Conservation (phyloP, 2,329 filamentous ascomycete genomes). For the Phialophora verrucosa region DNA sequence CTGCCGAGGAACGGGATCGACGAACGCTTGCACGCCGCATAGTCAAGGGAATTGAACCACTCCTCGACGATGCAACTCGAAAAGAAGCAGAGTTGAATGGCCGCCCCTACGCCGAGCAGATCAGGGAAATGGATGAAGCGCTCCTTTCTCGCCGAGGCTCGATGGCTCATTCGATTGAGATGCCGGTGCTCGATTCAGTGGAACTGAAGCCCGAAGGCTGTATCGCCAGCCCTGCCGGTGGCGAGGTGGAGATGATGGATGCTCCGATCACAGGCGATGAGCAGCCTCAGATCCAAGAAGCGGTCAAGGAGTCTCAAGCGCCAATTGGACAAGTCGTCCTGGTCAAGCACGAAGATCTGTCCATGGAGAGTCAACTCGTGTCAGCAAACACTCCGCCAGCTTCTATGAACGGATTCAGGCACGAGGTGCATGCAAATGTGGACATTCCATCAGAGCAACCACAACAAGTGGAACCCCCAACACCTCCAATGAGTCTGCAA, state of each 20-base stretch:
- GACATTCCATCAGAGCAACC: slow-evolving; percentile 55
- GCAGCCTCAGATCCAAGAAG: slow-evolving; percentile 17
- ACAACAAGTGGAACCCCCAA: slow-evolving; percentile 44
- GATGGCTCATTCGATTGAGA: slow-evolving; percentile 45
- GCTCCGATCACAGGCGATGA: slow-evolving; percentile 42
- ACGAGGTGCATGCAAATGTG: slow-evolving; percentile 40
- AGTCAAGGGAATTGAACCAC: slow-evolving; percentile 78
- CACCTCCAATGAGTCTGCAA: slow-evolving; percentile 49
- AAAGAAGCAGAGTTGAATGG: slow-evolving; percentile 82
- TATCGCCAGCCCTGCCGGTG: slow-evolving; percentile 31
- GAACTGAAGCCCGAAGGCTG: slow-evolving; percentile 41
- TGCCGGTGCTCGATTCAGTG: slow-evolving; percentile 40
- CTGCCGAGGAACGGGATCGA: slow-evolving; percentile 75
- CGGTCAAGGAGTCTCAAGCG: neutral
- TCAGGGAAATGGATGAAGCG: slow-evolving; percentile 75
- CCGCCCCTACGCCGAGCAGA: slow-evolving; percentile 70
- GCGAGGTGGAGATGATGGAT: slow-evolving; percentile 49
- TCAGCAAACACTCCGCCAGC: slow-evolving; percentile 39
- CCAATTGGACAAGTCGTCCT: slow-evolving; percentile 11
- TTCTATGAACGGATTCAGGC: slow-evolving; percentile 41
- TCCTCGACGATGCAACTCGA: slow-evolving; percentile 74
- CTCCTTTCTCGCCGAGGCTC: slow-evolving; percentile 61
- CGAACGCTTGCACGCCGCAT: slow-evolving; percentile 89
- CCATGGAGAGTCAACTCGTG: slow-evolving; percentile 16
- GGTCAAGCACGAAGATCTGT: slow-evolving; percentile 21